A percentile compares a stretch with the other conserved stretches of the same genome.
These are phyloP conservation scores for Colletotrichum liriopes DNA, from an alignment of 2,329 filamentous ascomycete species.

Conservation along the genomic window DNA sequence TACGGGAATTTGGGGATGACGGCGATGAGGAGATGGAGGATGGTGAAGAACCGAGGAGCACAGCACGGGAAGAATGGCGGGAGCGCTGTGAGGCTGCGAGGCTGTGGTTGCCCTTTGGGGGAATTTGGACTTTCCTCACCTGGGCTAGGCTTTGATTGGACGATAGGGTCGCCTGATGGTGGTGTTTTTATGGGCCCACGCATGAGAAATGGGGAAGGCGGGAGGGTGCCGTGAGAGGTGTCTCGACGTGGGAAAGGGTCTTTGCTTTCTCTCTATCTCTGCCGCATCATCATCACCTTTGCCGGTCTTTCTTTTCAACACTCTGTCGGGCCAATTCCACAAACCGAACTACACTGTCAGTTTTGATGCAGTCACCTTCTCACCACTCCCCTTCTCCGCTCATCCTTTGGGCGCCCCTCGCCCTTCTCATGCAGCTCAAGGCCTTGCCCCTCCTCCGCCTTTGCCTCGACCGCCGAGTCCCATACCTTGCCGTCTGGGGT, in stretches of 20 bases:
- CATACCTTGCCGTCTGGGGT: constrained; percentile 33
- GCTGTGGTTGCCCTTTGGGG: constrained; percentile 6
- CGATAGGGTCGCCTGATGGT: not conserved
- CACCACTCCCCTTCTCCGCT: not conserved
- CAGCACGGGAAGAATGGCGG: constrained; percentile 16
- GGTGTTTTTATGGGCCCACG: not conserved
- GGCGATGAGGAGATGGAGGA: constrained; percentile 3
- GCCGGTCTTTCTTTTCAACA: not conserved
- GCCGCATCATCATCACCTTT: not conserved
- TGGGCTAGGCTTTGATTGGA: not conserved
- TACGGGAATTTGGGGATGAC: constrained; percentile 3
- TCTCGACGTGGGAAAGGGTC: constrained; percentile 1
- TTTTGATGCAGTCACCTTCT: not conserved
- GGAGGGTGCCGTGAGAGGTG: constrained; percentile 1
- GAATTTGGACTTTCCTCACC: constrained; percentile 1
- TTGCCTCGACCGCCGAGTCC: constrained; percentile 20
- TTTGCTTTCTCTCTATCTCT: not conserved
- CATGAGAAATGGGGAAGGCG: constrained; percentile 13
- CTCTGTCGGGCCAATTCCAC: not conserved
- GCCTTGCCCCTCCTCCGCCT: constrained; percentile 18
- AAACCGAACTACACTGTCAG: not conserved
- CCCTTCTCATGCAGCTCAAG: constrained; percentile 12
- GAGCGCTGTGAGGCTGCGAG: constrained; percentile 14
- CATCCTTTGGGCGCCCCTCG: constrained; percentile 5
- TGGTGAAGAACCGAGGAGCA: constrained; percentile 5